Evolutionary conservation across 148 eudicot genomes (phyloP).

Genomic region (Diospyros lotus): DNA sequence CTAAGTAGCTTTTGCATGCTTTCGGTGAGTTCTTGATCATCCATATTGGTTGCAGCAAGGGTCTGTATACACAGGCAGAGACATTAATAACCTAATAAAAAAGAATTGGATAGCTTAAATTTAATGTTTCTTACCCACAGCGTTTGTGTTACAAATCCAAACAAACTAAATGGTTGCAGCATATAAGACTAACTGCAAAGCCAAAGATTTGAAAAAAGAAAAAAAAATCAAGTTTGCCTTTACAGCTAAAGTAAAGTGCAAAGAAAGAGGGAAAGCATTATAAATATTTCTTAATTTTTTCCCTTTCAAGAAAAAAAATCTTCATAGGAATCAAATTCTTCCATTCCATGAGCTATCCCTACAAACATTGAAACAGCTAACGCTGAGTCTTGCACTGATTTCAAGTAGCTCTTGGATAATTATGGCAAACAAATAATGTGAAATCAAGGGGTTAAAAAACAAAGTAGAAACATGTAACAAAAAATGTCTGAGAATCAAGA

Average conservation of each 20-base stretch:
- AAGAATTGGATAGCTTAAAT: slow-evolving; percentile 1
- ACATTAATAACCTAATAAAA: neutral
- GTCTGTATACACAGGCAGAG: slow-evolving; percentile 40
- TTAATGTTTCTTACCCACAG: neutral
- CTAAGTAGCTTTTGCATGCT: slow-evolving; percentile 90
- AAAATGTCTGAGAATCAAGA: too few relatives aligned
- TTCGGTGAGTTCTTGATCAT: slow-evolving; percentile 79
- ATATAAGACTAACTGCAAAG: neutral
- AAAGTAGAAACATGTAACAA: too few relatives aligned
- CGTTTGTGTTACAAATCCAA: neutral
- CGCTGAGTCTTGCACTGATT: too few relatives aligned
- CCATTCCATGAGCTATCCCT: too few relatives aligned
- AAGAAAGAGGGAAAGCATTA: neutral
- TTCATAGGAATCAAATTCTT: too few relatives aligned
- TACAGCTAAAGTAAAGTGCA: slow-evolving; percentile 1
- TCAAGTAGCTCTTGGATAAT: too few relatives aligned
- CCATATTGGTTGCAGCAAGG: slow-evolving; percentile 85
- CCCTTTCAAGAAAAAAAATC: neutral
- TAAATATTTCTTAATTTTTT: neutral
- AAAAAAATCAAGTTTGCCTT: neutral
- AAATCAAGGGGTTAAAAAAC: too few relatives aligned
- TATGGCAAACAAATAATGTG: too few relatives aligned
- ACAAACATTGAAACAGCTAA: too few relatives aligned
- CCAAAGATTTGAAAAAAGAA: neutral
- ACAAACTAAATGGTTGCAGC: neutral